Evolutionary conservation across 306 rosid genomes (phyloP), one percentile per base, ranked within the genome.

Genomic region (Prunus mume): DNA sequence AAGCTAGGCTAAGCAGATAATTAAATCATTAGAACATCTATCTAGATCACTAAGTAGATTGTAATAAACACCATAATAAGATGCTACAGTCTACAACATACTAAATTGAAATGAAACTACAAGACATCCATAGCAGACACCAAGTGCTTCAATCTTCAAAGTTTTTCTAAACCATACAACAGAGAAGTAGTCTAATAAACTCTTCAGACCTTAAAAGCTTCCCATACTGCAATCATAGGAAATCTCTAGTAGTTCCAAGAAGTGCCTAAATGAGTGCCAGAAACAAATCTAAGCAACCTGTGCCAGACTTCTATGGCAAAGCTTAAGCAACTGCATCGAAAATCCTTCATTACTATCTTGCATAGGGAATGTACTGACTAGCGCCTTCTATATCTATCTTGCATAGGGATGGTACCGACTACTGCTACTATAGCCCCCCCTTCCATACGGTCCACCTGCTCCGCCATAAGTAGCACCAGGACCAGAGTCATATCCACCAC

Each of bases 381-480:
- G 12, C 67, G 65, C 78, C 72, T 54, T 78, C 75, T 81, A 74
- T 65, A 73, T 82, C 91, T 87, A 87, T 77, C 91, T 85, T 46
- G 85, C 77, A 57, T 87, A 87, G 57, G 91, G 91, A 79, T 87
- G 91, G 77, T 85, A 87, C 24, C 91, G 91, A 87, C 91, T 85
- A 87, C 75, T 83, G 85, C 91, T 86, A 87, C 82, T 84, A 87
- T 87, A 83, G 80, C 87, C 91, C 82, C 91, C 91, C 77, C 90
- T 87, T 73, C 90, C 91, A 83, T 87, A 85, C 24, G 81, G 71
- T 65, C 88, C 91, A 77, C 88, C 84, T 30, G 88, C 85, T 75
- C 90, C 91, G 28, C 85, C 91, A 78, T 87, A 87, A 76, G 85
- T 78, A 82, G 85, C 68, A 64, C 91, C 88, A 47, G 88, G 81